Conservation (phyloP, 2,329 filamentous ascomycete genomes). For the Cladosporium austrohemisphaericum region DNA sequence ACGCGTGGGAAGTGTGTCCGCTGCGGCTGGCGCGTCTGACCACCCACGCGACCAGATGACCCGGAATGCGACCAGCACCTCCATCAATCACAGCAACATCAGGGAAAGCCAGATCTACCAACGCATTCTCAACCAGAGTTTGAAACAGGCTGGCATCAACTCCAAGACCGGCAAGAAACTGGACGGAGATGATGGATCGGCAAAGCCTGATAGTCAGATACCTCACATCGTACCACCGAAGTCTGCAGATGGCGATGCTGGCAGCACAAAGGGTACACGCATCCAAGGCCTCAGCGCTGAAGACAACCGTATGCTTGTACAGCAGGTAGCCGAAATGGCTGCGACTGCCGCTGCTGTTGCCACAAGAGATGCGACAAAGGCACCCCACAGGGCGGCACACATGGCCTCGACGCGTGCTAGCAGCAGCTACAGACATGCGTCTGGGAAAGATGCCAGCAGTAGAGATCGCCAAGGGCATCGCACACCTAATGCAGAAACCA, state of each 20-base stretch:
- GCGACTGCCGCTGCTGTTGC: constrained; percentile 86
- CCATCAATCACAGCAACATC: constrained; percentile 53
- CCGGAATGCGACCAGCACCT: constrained; percentile 14
- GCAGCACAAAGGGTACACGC: constrained; percentile 32
- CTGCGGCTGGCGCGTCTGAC: constrained; percentile 5
- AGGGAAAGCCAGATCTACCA: constrained; percentile 88
- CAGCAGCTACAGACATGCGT: constrained; percentile 3
- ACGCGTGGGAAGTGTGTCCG: constrained; percentile 15
- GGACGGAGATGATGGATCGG: constrained; percentile 14
- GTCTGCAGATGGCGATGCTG: constrained; percentile 47
- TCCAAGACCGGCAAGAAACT: constrained; percentile 33
- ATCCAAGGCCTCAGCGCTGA: constrained; percentile 70
- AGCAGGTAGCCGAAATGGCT: constrained; percentile 88
- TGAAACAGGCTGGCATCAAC: constrained; percentile 74
- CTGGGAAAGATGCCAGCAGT: background rate
- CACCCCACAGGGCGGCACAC: constrained; percentile 49
- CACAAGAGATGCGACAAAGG: constrained; percentile 66
- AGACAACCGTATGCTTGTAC: constrained; percentile 75
- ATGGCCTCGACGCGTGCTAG: constrained; percentile 31
- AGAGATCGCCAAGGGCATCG: constrained; percentile 8
- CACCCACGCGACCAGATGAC: constrained; percentile 18
- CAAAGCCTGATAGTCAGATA: constrained; percentile 40
- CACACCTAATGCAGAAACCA: constrained; percentile 6
- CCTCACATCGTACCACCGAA: constrained; percentile 71
- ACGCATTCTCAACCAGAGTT: constrained; percentile 83